Evolutionary conservation across 2,329 filamentous ascomycete species (phyloP).

Genomic region (Ophiocordyceps camponoti-rufipedis): DNA sequence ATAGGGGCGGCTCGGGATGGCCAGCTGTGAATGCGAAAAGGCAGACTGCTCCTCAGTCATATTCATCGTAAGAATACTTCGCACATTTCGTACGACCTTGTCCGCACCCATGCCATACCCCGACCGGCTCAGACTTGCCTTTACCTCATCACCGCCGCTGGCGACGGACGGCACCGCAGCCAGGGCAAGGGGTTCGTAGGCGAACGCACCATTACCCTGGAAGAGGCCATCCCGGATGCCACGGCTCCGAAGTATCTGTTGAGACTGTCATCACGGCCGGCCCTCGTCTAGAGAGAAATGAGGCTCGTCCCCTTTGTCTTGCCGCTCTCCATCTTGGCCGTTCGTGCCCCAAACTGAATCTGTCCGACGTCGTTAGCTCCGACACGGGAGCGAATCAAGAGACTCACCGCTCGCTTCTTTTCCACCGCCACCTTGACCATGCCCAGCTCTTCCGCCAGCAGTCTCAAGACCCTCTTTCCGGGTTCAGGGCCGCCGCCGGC

Average conservation of each 20-base stretch:
- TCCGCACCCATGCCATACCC: neutral
- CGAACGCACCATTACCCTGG: conserved; percentile 27
- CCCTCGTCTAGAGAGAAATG: conserved; percentile 21
- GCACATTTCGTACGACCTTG: neutral
- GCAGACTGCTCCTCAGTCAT: too few relatives aligned
- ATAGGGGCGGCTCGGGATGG: too few relatives aligned
- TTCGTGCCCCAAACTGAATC: conserved; percentile 71
- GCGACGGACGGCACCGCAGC: conserved; percentile 3
- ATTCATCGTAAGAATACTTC: too few relatives aligned
- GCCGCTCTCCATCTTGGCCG: conserved; percentile 63
- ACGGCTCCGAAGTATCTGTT: conserved; percentile 60
- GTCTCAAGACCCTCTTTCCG: conserved; percentile 63
- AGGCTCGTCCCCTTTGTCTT: conserved; percentile 50
- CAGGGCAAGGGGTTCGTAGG: conserved; percentile 20
- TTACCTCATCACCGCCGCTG: conserved; percentile 32
- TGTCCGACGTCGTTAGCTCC: conserved; percentile 9
- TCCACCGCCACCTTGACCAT: conserved; percentile 59
- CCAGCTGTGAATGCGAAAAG: too few relatives aligned
- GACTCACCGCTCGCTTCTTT: conserved; percentile 42
- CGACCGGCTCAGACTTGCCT: conserved; percentile 45
- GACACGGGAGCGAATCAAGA: neutral
- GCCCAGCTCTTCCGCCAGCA: conserved; percentile 57
- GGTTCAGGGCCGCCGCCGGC: conserved; percentile 42
- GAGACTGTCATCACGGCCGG: conserved; percentile 41
- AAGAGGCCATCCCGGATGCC: conserved; percentile 8